Conservation (phyloP, 2,329 filamentous ascomycete species). For the Alternaria consortialis region DNA sequence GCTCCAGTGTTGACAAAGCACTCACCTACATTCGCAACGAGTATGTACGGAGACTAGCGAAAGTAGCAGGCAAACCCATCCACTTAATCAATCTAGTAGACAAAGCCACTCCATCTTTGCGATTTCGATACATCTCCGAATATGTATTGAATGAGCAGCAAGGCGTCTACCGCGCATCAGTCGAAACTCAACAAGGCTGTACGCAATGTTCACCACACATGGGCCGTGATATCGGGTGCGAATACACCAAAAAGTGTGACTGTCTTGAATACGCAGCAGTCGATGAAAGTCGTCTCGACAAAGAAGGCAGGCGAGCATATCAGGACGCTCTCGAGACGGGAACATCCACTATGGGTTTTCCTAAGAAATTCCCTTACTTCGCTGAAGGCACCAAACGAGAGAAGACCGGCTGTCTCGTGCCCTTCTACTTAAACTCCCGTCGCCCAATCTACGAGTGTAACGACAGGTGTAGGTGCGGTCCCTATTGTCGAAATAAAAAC, state of each 20-base stretch:
- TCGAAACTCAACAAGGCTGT: slow-evolving; percentile 74
- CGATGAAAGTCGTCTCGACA: slow-evolving; percentile 49
- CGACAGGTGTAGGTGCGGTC: slow-evolving; percentile 70
- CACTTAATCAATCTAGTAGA: slow-evolving; percentile 72
- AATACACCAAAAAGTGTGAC: slow-evolving; percentile 69
- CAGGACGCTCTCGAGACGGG: slow-evolving; percentile 24
- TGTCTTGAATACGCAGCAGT: slow-evolving; percentile 72
- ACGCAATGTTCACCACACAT: slow-evolving; percentile 65
- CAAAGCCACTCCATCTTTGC: slow-evolving; percentile 62
- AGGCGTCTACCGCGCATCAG: slow-evolving; percentile 68
- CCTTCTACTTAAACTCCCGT: slow-evolving; percentile 55
- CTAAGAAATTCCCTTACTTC: slow-evolving; percentile 70
- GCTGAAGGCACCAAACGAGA: slow-evolving; percentile 40
- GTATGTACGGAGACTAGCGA: slow-evolving; percentile 47
- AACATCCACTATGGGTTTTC: slow-evolving; percentile 48
- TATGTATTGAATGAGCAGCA: slow-evolving; percentile 62
- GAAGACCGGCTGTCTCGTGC: slow-evolving; percentile 44
- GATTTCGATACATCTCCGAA: slow-evolving; percentile 74
- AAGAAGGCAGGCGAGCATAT: slow-evolving; percentile 34
- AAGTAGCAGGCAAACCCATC: slow-evolving; percentile 53
- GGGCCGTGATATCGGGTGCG: slow-evolving; percentile 65
- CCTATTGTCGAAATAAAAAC: slow-evolving; percentile 74
- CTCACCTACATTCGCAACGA: slow-evolving; percentile 49
- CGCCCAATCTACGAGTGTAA: slow-evolving; percentile 82
- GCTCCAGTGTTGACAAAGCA: slow-evolving; percentile 41